These are phyloP conservation scores for Solanum verrucosum DNA, from an alignment of 257 asterid genomes.

Conservation along the genomic window DNA sequence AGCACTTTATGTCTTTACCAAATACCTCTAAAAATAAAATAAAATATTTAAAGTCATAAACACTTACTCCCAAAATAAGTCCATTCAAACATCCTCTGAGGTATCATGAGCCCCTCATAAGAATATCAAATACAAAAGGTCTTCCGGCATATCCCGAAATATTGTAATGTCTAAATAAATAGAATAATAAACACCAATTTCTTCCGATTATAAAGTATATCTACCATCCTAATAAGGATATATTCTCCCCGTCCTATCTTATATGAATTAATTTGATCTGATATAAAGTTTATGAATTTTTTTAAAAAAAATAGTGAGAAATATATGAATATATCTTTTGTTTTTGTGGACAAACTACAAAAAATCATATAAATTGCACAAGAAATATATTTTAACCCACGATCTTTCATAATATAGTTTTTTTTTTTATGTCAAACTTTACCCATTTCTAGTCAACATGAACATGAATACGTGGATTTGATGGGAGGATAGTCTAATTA, in stretches of 20 bases:
- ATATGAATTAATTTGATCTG: not conserved
- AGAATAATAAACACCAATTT: too few species aligned
- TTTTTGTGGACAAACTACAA: not conserved
- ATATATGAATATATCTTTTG: too few species aligned
- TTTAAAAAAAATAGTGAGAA: accelerated
- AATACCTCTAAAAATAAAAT: too few species aligned
- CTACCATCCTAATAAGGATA: too few species aligned
- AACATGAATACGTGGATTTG: not conserved
- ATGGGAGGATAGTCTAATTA: not conserved
- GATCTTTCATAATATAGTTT: not conserved
- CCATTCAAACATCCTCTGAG: not conserved
- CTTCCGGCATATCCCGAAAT: too few species aligned
- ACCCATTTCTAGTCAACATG: not conserved
- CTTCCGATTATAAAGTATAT: too few species aligned
- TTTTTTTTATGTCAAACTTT: not conserved
- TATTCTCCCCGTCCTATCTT: not conserved
- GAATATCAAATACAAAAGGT: not conserved
- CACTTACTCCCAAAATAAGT: not conserved
- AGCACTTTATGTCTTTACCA: not conserved
- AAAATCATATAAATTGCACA: too few species aligned
- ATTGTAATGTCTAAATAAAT: too few species aligned
- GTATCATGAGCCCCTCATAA: not conserved
- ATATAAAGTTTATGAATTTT: not conserved
- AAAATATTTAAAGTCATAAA: too few species aligned
- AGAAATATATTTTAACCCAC: not conserved